Base-by-base conservation (phyloP, 306 rosid species). In the Hippophae rhamnoides region DNA sequence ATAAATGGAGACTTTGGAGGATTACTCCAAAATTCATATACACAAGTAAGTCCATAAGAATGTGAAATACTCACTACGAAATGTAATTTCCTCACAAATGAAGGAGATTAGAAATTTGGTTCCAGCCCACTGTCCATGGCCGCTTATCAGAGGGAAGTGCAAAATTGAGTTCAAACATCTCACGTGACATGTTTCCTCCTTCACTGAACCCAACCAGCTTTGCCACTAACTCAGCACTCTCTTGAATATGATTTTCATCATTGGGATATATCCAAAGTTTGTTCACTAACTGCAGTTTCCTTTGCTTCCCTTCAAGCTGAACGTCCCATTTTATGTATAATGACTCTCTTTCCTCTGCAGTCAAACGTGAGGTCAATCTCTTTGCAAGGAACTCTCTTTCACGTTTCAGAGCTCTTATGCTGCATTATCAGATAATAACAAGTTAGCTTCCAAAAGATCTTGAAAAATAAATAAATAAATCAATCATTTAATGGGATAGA, bases 301-400 rank as follows among this genome's bases (percentile, higher is more conserved):
- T 79, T 57, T 84, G 97, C 89, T 89, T 93, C 71, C 97, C 99
- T 5, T 89, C 97, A 26, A 93, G 90, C 9, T 97, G 99, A 6
- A 93, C 86, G 67, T 84, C 87, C 99, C 97, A 89, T 84, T 82
- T 93, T 53, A 86, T 76, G 76, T 84, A 93, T 79, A 93, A 65
- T 0, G 60, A 54, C 41, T 93, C 97, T 76, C 95, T 81, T 86
- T 93, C 97, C 76, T 93, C 99, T 6, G 57, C 75, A 0, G 79
- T 77, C 70, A 93, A 76, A 10, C 94, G 95, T 0, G 99, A 80
- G 45, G 79, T 72, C 73, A 93, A 69, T 73, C 99, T 84, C 86
- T 86, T 93, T 0, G 99, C 97, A 18, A 89, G 94, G 74, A 93
- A 93, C 78, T 89, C 99, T 63, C 89, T 86, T 71, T 93, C 99